Conservation (phyloP, 73 alveolate genomes). For the Paramecium sonneborni region DNA sequence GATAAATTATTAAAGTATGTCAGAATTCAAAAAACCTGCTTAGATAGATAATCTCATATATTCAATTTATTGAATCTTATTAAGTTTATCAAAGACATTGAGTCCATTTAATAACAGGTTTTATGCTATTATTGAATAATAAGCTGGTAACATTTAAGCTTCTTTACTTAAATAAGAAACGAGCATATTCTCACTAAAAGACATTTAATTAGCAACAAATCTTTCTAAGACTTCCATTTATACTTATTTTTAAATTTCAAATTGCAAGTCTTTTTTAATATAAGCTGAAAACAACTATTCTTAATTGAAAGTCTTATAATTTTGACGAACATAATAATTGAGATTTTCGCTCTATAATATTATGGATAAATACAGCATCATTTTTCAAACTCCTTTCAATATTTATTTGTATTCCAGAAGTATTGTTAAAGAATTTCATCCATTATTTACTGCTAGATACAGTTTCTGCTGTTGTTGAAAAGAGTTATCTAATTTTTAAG, state of each 20-base stretch:
- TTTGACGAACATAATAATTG: background rate
- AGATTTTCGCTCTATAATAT: background rate
- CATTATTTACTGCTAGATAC: background rate
- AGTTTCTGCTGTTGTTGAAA: background rate
- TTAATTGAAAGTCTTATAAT: background rate
- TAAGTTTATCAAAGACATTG: background rate
- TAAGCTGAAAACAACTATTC: background rate
- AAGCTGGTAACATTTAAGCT: background rate
- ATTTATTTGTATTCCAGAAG: background rate
- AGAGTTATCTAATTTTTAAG: background rate
- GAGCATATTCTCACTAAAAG: background rate
- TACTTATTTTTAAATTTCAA: background rate
- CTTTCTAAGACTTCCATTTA: background rate
- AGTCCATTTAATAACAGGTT: background rate
- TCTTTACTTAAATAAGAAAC: background rate
- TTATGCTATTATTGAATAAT: background rate
- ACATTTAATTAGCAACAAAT: background rate
- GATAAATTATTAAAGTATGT: background rate
- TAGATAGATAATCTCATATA: background rate
- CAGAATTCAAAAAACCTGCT: background rate
- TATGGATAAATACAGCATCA: background rate
- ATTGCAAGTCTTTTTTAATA: background rate
- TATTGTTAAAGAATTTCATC: background rate
- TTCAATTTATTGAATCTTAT: background rate
- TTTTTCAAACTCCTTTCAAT: conserved; percentile 7